phyloP scores from a whole-genome alignment of 805 yeast species.

The Helenozyma baotianmanensis region DNA sequence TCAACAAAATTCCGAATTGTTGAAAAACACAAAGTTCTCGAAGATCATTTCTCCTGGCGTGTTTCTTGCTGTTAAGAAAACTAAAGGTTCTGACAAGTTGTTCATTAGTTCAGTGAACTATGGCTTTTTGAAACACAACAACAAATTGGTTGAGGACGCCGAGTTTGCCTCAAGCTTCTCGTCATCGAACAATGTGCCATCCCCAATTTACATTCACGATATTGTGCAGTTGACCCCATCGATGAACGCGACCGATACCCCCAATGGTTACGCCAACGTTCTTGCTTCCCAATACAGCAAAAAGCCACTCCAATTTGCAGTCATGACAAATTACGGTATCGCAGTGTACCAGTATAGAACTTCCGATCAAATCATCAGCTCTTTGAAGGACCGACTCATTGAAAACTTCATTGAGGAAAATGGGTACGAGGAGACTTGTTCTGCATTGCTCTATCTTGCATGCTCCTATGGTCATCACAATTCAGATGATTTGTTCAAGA shows the following conservation, averaged over 20 bases:
- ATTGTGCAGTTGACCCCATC: slow-evolving; percentile 67
- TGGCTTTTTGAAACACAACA: slow-evolving; percentile 72
- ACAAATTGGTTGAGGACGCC: slow-evolving; percentile 74
- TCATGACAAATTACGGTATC: slow-evolving; percentile 75
- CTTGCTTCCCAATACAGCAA: slow-evolving; percentile 81
- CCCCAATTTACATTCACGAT: slow-evolving; percentile 52
- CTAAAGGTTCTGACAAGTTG: slow-evolving; percentile 43
- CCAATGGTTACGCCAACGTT: slow-evolving; percentile 79
- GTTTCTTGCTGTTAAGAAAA: slow-evolving; percentile 61
- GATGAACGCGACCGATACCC: slow-evolving; percentile 67
- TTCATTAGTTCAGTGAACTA: slow-evolving; percentile 82
- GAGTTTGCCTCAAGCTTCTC: slow-evolving; percentile 48
- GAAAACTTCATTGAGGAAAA: slow-evolving; percentile 69
- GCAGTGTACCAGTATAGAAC: slow-evolving; percentile 73
- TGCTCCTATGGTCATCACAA: slow-evolving; percentile 58
- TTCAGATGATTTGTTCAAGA: slow-evolving; percentile 44
- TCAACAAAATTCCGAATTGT: slow-evolving; percentile 51
- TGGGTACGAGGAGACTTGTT: slow-evolving; percentile 87
- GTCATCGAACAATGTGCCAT: slow-evolving; percentile 14
- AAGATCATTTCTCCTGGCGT: slow-evolving; percentile 81
- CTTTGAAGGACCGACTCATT: slow-evolving; percentile 61
- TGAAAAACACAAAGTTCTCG: slow-evolving; percentile 54
- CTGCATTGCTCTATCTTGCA: slow-evolving; percentile 79
- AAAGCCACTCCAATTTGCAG: slow-evolving; percentile 67
- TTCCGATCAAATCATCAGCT: slow-evolving; percentile 72